These are phyloP conservation scores for Peniophora sp. DNA, from an alignment of 1,284 basidiomycete genomes.

Conservation along the genomic window DNA sequence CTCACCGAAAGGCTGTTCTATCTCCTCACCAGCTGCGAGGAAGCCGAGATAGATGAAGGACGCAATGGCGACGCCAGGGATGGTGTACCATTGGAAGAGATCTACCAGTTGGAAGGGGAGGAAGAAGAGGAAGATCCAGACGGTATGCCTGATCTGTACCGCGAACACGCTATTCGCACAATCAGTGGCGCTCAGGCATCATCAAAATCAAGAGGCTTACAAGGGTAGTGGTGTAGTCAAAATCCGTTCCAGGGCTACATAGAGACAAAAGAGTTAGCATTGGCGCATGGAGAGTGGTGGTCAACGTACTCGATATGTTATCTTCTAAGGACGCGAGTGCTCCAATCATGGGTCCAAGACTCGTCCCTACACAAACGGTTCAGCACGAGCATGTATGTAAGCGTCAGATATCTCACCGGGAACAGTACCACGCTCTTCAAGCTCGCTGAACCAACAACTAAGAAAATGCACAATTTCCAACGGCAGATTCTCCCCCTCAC, in stretches of 20 bases:
- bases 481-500: conserved; percentile 37
- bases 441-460: conserved; percentile 48
- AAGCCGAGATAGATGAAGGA: conserved; percentile 64
- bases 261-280: background rate
- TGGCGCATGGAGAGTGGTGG: background rate
- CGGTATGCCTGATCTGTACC: conserved; percentile 55
- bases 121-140: conserved; percentile 64
- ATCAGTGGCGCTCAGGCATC: too few species aligned
- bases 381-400: background rate
- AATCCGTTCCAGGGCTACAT: conserved; percentile 44
- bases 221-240: conserved; percentile 59
- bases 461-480: conserved; percentile 45
- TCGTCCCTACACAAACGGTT: conserved; percentile 27
- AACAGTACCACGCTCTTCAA: conserved; percentile 48
- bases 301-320: conserved; percentile 35
- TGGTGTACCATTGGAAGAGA: conserved; percentile 50
- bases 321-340: conserved; percentile 46
- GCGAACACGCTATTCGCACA: conserved; percentile 51
- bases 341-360: conserved; percentile 42
- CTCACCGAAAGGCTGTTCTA: conserved; percentile 62
- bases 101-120: conserved; percentile 59
- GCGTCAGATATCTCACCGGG: conserved; percentile 29
- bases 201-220: conserved; percentile 32
- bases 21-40: conserved; percentile 57
- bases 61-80: conserved; percentile 51